These are phyloP conservation scores for Corniculantispora saksenae DNA, from an alignment of 2,329 filamentous ascomycete genomes.

Conservation along the genomic window DNA sequence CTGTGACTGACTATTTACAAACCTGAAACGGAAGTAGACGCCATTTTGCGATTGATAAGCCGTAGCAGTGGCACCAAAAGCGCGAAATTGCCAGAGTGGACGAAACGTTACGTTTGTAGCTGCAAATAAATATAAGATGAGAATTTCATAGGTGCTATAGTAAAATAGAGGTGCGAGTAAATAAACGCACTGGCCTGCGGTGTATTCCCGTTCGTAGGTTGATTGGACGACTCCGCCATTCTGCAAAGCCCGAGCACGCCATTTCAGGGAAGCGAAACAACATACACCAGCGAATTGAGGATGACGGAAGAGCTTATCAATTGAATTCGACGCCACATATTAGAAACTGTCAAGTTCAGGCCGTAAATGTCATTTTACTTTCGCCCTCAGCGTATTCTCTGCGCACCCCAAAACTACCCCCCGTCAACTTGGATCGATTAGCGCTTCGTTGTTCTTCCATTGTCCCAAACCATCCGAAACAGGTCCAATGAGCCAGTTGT, in stretches of 20 bases:
- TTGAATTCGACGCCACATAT: not conserved
- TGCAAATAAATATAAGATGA: no score
- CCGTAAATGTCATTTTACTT: not conserved
- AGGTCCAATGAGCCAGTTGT: no score
- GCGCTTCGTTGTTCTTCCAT: no score
- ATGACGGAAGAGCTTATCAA: not conserved
- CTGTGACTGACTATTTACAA: not conserved
- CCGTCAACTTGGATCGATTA: not conserved
- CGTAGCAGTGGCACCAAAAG: no score
- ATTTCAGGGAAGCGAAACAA: slow-evolving; percentile 12
- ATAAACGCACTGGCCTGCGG: no score
- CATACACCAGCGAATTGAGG: not conserved
- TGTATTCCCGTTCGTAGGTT: not conserved
- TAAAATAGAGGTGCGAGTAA: no score
- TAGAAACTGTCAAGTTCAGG: not conserved
- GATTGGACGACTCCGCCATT: not conserved
- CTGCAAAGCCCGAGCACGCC: slow-evolving; percentile 4
- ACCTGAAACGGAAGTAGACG: not conserved
- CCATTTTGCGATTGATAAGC: no score
- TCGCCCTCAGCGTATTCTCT: not conserved
- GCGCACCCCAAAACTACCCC: not conserved
- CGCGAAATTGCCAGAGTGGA: no score
- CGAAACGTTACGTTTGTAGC: no score
- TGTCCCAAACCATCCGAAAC: no score
- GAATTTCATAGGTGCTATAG: no score